Evolutionary conservation across 176 grass and related monocot species (phyloP).

Genomic region (Alopecurus myosuroides): DNA sequence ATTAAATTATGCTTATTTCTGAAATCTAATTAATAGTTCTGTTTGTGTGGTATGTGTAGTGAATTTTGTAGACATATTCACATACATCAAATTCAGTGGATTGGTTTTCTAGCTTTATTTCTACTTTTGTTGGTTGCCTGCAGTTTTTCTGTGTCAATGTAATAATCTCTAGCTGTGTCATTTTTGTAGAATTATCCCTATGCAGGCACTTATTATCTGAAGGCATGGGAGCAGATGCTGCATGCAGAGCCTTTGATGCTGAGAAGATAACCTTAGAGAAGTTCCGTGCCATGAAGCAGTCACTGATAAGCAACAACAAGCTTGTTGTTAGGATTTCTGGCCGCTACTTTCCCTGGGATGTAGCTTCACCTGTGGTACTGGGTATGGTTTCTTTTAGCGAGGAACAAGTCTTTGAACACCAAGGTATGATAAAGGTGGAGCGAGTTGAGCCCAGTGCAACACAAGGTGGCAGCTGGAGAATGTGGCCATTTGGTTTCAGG

Average conservation of each 20-base stretch:
- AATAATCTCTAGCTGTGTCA: slow-evolving; percentile 19
- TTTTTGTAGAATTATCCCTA: slow-evolving; percentile 82
- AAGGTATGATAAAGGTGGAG: slow-evolving; percentile 81
- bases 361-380: slow-evolving; percentile 57
- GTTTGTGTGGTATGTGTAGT: background rate
- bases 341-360: slow-evolving; percentile 78
- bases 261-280: slow-evolving; percentile 78
- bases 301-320: slow-evolving; percentile 62
- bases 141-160: background rate
- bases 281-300: slow-evolving; percentile 61
- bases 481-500: slow-evolving; percentile 86
- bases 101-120: slow-evolving; percentile 15
- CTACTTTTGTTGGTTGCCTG: slow-evolving; percentile 22
- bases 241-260: slow-evolving; percentile 66
- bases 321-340: slow-evolving; percentile 76
- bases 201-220: slow-evolving; percentile 84
- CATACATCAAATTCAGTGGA: background rate
- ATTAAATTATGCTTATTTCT: slow-evolving; percentile 5
- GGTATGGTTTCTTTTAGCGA: slow-evolving; percentile 67
- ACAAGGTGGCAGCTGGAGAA: slow-evolving; percentile 73
- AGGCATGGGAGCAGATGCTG: slow-evolving; percentile 86
- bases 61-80: slow-evolving; percentile 20
- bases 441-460: slow-evolving; percentile 37
- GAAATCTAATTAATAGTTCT: background rate
- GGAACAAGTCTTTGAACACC: slow-evolving; percentile 59